A percentile compares a stretch with the other conserved stretches of the same genome.
These are phyloP conservation scores for Pyrenula massariospora DNA, from an alignment of 495 filamentous ascomycete species.

Conservation along the genomic window DNA sequence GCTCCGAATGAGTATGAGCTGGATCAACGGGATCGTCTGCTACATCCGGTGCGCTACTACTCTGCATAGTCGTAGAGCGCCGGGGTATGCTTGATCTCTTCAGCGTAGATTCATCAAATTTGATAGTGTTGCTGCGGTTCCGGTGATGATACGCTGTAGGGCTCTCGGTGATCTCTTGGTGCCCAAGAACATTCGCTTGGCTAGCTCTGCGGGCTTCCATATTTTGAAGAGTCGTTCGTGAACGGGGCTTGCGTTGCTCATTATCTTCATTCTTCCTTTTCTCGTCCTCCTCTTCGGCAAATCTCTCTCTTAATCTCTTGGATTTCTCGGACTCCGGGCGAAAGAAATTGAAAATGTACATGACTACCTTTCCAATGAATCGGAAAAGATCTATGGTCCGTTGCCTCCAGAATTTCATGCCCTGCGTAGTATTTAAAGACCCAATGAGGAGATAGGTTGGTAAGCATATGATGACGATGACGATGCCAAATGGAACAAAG, in stretches of 20 bases:
- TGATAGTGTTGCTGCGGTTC: neutral
- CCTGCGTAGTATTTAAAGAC: slow-evolving; percentile 15
- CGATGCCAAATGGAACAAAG: slow-evolving; percentile 24
- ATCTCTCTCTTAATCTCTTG: neutral
- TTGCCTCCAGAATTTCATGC: neutral
- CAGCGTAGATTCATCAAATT: neutral
- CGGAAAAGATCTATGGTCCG: neutral
- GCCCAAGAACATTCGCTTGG: neutral
- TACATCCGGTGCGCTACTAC: neutral
- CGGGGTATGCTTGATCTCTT: neutral
- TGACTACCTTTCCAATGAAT: neutral
- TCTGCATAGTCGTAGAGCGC: neutral
- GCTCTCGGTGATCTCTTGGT: neutral
- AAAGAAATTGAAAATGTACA: neutral
- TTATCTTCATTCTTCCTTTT: neutral
- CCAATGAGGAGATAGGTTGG: slow-evolving; percentile 32
- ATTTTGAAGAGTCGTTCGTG: neutral
- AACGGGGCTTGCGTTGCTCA: neutral
- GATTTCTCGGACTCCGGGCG: neutral
- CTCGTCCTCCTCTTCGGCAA: neutral
- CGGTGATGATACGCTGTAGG: neutral
- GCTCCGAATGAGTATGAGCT: neutral
- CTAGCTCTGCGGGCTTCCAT: neutral
- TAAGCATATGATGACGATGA: slow-evolving; percentile 24
- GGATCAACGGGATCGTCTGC: neutral